Base-by-base conservation (phyloP, 1,284 basidiomycete genomes). In the Athelia sp. region DNA sequence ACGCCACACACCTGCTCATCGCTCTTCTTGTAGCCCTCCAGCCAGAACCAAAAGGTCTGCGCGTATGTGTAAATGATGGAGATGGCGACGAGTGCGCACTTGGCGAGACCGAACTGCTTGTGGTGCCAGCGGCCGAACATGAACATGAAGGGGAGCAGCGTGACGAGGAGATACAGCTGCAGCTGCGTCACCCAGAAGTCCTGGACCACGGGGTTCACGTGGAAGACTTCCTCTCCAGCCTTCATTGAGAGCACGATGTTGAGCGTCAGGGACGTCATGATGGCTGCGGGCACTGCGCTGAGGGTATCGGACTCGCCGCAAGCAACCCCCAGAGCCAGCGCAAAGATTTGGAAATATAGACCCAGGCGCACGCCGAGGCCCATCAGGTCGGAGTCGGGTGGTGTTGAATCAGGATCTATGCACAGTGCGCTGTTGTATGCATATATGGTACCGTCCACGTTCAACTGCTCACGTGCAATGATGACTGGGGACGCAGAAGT, bases 201-300 rank as follows among this genome's bases (percentile, higher is more conserved):
- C 43, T 44, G 43, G 9, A 44, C 43, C 10, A 43, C 40, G 40
- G 40, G 40, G 17, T 44, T 44, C 6, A 10, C 23, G 23, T 26
- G 10, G 43, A 44, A 44, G 10, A 44, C 19, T 9, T 44, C 11
- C 17, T 15, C 8, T 6, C 43, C 22, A 11, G 43, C 43, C 23
- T 44, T 44, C 43, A 44, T 44, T 9, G 43, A 22, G 23, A 44
- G 43, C 10, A 44, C 43, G 43, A 44, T 44, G 17, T 44, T 44
- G 43, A 44, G 43, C 43, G 43, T 44, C 21, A 44, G 43, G 43
- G 43, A 22, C 15, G 43, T 44, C 43, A 44, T 44, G 8, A 44
- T 21, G 8, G 43, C 43, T 22, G 43, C 43, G 23, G 43, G 43
- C 15, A 44, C 22, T n/a, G 43, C 43, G 43, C 10, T 22, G 8